Percentiles rank a stretch among this genome's conserved stretches.
These are phyloP conservation scores for Cynara cardunculus DNA, from an alignment of 129 eudicot genomes.

Conservation along the genomic window DNA sequence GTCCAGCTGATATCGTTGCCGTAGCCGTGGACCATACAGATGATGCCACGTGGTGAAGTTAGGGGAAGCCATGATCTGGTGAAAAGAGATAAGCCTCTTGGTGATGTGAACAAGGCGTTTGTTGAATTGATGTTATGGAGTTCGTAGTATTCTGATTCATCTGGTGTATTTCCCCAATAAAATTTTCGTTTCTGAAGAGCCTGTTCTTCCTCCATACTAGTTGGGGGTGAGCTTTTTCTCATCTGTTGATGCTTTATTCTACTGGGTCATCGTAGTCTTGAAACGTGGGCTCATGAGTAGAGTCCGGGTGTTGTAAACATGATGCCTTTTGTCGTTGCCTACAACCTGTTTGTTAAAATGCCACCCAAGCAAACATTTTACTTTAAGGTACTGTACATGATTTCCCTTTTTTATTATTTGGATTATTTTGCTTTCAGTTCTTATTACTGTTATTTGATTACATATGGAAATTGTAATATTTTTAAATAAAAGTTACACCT, in stretches of 20 bases:
- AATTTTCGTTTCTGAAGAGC: slow-evolving; percentile 22
- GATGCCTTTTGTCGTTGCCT: background rate
- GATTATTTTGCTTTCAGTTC: background rate
- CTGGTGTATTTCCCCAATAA: slow-evolving; percentile 84
- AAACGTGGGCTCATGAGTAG: slow-evolving; percentile 8
- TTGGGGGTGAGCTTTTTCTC: background rate
- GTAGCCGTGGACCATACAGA: slow-evolving; percentile 90
- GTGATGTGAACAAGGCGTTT: slow-evolving; percentile 51
- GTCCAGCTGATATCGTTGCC: slow-evolving; percentile 94
- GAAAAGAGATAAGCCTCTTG: slow-evolving; percentile 66
- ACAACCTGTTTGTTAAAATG: slow-evolving; percentile 21
- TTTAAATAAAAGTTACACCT: background rate
- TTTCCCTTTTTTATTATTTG: background rate
- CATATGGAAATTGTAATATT: background rate
- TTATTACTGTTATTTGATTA: background rate
- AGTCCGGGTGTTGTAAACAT: background rate
- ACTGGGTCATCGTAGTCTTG: background rate
- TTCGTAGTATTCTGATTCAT: slow-evolving; percentile 72
- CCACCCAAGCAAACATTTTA: background rate
- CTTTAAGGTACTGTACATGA: background rate
- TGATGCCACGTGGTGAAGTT: slow-evolving; percentile 61
- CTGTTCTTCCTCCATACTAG: slow-evolving; percentile 39
- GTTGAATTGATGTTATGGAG: slow-evolving; percentile 52
- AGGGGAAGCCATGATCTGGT: slow-evolving; percentile 76
- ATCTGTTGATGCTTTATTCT: slow-evolving; percentile 10